These are phyloP conservation scores for Lunularia cruciata DNA, from an alignment of 225 moss, liverwort and hornwort species.

Conservation along the genomic window DNA sequence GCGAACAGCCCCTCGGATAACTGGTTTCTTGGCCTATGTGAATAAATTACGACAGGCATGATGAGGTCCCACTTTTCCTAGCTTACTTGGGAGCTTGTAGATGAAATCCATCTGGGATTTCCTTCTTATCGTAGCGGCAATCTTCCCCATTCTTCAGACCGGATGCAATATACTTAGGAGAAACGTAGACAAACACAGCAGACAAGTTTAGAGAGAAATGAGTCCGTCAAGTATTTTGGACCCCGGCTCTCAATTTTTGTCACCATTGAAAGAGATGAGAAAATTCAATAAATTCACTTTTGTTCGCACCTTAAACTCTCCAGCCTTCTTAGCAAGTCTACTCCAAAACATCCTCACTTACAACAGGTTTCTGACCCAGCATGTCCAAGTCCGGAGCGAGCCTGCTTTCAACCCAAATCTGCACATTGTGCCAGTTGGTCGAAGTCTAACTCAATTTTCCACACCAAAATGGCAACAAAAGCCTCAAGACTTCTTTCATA, in stretches of 20 bases:
- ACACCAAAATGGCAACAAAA: too few relatives aligned
- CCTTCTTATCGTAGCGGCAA: not conserved
- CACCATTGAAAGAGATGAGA: slow-evolving; percentile 11
- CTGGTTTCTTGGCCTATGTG: slow-evolving; percentile 82
- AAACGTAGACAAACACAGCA: slow-evolving; percentile 10
- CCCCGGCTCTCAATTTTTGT: slow-evolving; percentile 34
- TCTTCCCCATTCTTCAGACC: slow-evolving; percentile 11
- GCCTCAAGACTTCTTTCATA: too few relatives aligned
- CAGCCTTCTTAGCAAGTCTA: too few relatives aligned
- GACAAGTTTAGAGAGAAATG: not conserved
- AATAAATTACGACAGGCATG: slow-evolving; percentile 72
- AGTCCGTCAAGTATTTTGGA: slow-evolving; percentile 1
- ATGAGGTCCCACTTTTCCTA: slow-evolving; percentile 16
- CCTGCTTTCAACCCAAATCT: too few relatives aligned
- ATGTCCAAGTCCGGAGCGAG: too few relatives aligned
- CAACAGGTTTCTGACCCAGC: too few relatives aligned
- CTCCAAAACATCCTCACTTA: too few relatives aligned
- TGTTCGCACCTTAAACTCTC: too few relatives aligned
- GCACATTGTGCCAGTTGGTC: too few relatives aligned
- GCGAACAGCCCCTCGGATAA: slow-evolving; percentile 80
- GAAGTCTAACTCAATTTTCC: too few relatives aligned
- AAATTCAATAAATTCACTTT: slow-evolving; percentile 1
- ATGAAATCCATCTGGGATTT: not conserved
- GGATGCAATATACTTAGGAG: not conserved
- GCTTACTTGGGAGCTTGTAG: not conserved